phyloP scores from a whole-genome alignment of 31 red algal genomes.

The Asparagopsis taxiformis region DNA sequence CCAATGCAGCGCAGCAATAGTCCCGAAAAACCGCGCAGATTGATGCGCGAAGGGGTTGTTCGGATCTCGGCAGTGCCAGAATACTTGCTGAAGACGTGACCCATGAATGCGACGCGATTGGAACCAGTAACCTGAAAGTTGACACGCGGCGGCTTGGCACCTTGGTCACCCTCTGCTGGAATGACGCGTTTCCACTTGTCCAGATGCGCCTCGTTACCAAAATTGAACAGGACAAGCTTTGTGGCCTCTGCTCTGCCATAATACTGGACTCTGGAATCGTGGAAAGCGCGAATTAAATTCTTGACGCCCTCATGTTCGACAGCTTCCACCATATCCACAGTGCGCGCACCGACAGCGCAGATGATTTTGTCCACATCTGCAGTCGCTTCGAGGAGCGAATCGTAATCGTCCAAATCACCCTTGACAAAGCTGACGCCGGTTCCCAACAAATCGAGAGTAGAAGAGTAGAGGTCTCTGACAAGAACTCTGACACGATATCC shows the following conservation, averaged over 20 bases:
- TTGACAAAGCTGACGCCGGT: conserved; percentile 87
- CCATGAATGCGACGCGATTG: conserved; percentile 56
- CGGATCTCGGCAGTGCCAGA: conserved; percentile 65
- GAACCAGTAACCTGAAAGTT: conserved; percentile 57
- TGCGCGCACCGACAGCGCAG: conserved; percentile 63
- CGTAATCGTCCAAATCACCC: conserved; percentile 73
- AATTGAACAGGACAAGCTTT: conserved; percentile 88
- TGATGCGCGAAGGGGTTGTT: conserved; percentile 47
- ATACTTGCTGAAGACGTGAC: conserved; percentile 85
- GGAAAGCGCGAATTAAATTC: conserved; percentile 84
- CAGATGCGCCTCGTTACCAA: conserved; percentile 65
- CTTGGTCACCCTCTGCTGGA: conserved; percentile 35
- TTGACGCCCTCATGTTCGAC: conserved; percentile 67
- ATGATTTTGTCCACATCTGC: conserved; percentile 93
- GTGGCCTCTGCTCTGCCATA: conserved; percentile 88
- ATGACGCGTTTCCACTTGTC: conserved; percentile 69
- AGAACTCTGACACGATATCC: conserved; percentile 87
- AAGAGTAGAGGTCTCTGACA: conserved; percentile 76
- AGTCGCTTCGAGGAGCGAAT: conserved; percentile 79
- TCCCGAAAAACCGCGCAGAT: conserved; percentile 85
- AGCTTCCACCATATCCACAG: conserved; percentile 22
- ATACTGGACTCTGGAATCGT: conserved; percentile 77
- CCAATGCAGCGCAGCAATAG: conserved; percentile 84
- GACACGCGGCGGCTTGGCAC: conserved; percentile 48
- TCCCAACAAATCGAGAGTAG: conserved; percentile 81